Base-by-base conservation (phyloP, 2,329 filamentous ascomycete genomes). In the Paraphoma chrysanthemicola region DNA sequence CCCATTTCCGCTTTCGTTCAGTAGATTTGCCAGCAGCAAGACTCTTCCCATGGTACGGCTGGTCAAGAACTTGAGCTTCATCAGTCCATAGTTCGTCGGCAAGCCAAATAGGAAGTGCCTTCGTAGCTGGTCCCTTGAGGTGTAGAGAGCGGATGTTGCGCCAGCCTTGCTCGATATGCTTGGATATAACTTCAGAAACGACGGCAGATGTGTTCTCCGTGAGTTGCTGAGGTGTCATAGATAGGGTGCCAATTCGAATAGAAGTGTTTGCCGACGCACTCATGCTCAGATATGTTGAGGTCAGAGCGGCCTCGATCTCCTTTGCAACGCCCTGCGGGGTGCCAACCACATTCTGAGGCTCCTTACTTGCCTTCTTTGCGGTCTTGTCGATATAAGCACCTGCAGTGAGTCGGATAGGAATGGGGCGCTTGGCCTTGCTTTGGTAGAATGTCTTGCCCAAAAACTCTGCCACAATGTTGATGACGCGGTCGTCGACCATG, bases 391-490 rank as follows among this genome's bases (percentile, higher is more conserved):
- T 41, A 82, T 83, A 77, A 86, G 90, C 62, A 85, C 81, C 51
- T 83, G 82, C 74, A 60, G 88, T 85, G 59, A 98, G 84, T 43
- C 85, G 82, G 38, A 98, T 86, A 28, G 95, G 93, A 56, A 99
- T 88, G 9, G 95, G 95, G 39, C 94, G 86, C 84, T 98, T 98
- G 62, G 80, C 80, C 14, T 89, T 91, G 54, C 81, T 85, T 81
- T 93, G 90, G 85, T 95, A 98, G 78, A 99, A 98, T 1, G 90
- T 90, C 82, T 97, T 98, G 68, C 94, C 95, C 11, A 99, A 87
- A 2, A 88, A 82, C 63, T 86, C 85, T 54, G 93, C 92, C 57
- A 98, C 84, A 57, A 85, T 82, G 56, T 85, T 86, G 60, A 88
- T 80, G 53, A 99, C 90, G 47, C 95, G 85, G 72, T 97, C 91